These are phyloP conservation scores for Teunomyces tritomae DNA, from an alignment of 805 yeast species.

Conservation along the genomic window DNA sequence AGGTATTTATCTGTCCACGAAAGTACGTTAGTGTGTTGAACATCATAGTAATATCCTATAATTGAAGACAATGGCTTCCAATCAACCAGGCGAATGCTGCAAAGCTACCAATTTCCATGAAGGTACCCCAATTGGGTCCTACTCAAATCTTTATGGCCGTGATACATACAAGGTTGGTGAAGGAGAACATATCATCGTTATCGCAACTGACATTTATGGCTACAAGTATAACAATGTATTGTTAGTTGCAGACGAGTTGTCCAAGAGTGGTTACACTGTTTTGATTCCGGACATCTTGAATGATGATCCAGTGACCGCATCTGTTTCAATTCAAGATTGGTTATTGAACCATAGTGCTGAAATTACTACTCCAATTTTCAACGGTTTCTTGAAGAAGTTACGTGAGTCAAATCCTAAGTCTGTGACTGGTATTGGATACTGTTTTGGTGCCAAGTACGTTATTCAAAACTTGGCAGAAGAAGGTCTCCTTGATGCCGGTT, in stretches of 20 bases:
- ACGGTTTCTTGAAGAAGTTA: slow-evolving; percentile 8
- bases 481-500: slow-evolving; percentile 55
- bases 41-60: too few relatives aligned
- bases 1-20: too few relatives aligned
- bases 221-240: slow-evolving; percentile 24
- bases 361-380: slow-evolving; percentile 10
- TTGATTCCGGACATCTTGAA: slow-evolving; percentile 30
- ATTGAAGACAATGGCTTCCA: slow-evolving; percentile 18
- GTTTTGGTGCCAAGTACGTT: slow-evolving; percentile 24
- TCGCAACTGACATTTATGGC: slow-evolving; percentile 29
- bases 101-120: slow-evolving; percentile 22
- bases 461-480: slow-evolving; percentile 25
- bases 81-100: slow-evolving; percentile 20
- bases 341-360: slow-evolving; percentile 10
- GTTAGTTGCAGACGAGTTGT: slow-evolving; percentile 28
- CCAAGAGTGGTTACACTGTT: slow-evolving; percentile 13
- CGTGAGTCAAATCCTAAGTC: slow-evolving; percentile 5
- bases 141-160: slow-evolving; percentile 20
- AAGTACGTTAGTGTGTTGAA: too few relatives aligned
- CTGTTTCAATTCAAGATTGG: slow-evolving; percentile 4
- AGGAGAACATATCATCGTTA: slow-evolving; percentile 18
- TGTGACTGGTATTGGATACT: slow-evolving; percentile 18
- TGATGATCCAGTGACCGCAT: slow-evolving; percentile 17
- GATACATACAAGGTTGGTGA: slow-evolving; percentile 28
- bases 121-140: slow-evolving; percentile 24